Evolutionary conservation across 139 green algal species (phyloP).

Genomic region (Tetratostichococcus sp.): DNA sequence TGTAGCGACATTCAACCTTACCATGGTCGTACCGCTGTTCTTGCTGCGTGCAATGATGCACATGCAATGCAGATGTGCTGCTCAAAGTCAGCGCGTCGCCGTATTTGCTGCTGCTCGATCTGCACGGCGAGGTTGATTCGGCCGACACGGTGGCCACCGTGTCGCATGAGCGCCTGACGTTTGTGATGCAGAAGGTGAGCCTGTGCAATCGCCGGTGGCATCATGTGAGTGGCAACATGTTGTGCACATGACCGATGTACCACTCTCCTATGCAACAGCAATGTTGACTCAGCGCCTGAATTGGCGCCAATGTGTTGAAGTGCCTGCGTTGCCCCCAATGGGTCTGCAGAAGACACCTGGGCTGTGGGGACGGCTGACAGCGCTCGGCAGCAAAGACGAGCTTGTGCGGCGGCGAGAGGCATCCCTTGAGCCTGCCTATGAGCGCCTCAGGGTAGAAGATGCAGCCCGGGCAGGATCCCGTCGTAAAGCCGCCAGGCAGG

Average conservation of each 20-base stretch:
- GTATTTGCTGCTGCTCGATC: conserved; percentile 62
- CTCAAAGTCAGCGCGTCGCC: conserved; percentile 59
- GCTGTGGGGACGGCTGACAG: background rate
- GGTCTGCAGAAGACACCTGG: background rate
- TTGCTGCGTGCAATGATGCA: no score
- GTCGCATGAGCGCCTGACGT: background rate
- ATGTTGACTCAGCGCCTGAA: no score
- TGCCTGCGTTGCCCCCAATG: no score
- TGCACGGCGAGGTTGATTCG: conserved; percentile 28
- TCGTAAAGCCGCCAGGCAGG: background rate
- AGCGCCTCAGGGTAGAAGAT: background rate
- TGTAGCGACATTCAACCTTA: no score
- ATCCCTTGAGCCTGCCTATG: background rate
- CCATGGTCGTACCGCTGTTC: no score
- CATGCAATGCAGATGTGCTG: conserved; percentile 26
- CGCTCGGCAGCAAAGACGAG: background rate
- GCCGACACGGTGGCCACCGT: background rate
- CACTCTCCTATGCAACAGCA: no score
- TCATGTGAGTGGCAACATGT: no score
- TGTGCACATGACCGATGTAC: no score
- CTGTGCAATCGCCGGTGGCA: no score
- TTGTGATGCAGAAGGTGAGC: background rate
- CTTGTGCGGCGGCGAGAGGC: background rate
- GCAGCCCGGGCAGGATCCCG: background rate
- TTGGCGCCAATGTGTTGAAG: no score